These are phyloP conservation scores for Candida orba DNA, from an alignment of 805 yeast genomes.

Conservation along the genomic window DNA sequence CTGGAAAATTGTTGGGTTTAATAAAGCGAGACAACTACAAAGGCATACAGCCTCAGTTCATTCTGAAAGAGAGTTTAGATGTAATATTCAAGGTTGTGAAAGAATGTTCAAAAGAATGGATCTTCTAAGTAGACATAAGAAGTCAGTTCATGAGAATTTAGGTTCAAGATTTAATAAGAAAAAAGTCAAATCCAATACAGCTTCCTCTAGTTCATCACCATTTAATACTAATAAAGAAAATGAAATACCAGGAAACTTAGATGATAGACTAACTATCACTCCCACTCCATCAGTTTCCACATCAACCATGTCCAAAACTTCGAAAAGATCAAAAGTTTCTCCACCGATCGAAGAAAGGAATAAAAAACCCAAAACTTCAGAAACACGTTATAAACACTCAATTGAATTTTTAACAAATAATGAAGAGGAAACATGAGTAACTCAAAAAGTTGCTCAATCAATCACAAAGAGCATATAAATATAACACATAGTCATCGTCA, in stretches of 20 bases:
- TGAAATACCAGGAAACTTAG: background rate
- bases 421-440: background rate
- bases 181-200: slow-evolving; percentile 10
- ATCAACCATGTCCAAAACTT: too few species aligned
- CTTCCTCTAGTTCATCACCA: slow-evolving; percentile 2
- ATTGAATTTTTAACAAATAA: slow-evolving; percentile 19
- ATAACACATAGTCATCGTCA: too few species aligned
- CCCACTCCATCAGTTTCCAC: too few species aligned
- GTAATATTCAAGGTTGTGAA: slow-evolving; percentile 72
- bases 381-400: slow-evolving; percentile 13
- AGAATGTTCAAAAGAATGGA: slow-evolving; percentile 48
- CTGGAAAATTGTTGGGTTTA: slow-evolving; percentile 36
- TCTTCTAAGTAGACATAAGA: slow-evolving; percentile 28
- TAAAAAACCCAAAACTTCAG: too few species aligned
- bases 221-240: background rate
- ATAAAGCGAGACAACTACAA: slow-evolving; percentile 28
- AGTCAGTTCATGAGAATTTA: slow-evolving; percentile 32
- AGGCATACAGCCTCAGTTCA: slow-evolving; percentile 26
- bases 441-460: too few species aligned
- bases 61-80: slow-evolving; percentile 40
- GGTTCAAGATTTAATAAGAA: slow-evolving; percentile 34
- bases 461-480: too few species aligned
- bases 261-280: too few species aligned
- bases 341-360: too few species aligned
- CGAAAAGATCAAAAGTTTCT: too few species aligned